Evolutionary conservation across 2,329 filamentous ascomycete genomes (phyloP).

Genomic region (Cryphonectria parasitica): DNA sequence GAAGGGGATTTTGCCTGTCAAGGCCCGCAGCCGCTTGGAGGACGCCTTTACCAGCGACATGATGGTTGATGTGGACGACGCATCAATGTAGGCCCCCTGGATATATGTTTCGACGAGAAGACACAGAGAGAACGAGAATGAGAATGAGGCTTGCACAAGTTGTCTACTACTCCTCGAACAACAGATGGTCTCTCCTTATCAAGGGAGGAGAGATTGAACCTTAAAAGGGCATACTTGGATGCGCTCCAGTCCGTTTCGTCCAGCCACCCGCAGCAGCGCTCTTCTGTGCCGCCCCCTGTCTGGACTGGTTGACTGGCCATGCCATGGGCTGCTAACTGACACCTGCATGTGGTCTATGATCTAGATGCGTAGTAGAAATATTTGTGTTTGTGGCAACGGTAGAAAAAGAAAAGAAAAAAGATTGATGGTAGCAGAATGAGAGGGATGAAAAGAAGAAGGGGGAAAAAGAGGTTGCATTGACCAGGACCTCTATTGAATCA

Average conservation of each 20-base stretch:
- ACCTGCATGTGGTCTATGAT: not conserved
- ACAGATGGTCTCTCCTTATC: not conserved
- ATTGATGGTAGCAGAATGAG: too few relatives aligned
- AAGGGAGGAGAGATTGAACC: not conserved
- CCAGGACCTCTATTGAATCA: not conserved
- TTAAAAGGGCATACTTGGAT: not conserved
- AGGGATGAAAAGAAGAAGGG: too few relatives aligned
- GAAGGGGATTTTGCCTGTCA: conserved; percentile 16
- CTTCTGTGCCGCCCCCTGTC: not conserved
- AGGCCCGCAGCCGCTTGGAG: not conserved
- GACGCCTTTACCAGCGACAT: conserved; percentile 13
- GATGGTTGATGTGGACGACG: not conserved
- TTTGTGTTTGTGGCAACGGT: not conserved
- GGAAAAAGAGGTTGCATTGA: too few relatives aligned
- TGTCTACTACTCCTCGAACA: not conserved
- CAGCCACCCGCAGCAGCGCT: not conserved
- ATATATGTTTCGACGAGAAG: not conserved
- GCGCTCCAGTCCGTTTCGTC: not conserved
- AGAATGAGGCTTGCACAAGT: not conserved
- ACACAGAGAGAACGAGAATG: too few relatives aligned
- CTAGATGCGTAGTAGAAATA: not conserved
- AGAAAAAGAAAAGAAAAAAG: not conserved
- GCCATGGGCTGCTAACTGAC: not conserved
- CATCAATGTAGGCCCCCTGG: not conserved
- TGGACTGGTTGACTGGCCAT: not conserved